Base-by-base conservation (phyloP, 768 basidiomycete genomes). In the Amanita thiersii region DNA sequence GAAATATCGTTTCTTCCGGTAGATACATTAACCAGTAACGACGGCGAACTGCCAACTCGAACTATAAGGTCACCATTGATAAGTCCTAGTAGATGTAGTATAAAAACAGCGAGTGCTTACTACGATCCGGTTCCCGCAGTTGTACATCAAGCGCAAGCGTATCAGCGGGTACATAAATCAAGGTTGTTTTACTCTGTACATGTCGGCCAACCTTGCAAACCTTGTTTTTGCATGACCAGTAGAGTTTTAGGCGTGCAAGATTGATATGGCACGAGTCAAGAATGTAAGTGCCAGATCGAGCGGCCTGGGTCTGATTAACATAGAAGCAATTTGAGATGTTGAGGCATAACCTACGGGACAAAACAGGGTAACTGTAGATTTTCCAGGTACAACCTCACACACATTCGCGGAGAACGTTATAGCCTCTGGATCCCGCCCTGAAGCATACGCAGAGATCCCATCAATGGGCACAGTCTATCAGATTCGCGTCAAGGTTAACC, bases 1-100 rank as follows among this genome's bases (percentile, higher is more conserved):
- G 63, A 56, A n/a, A 86, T 52, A 17, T 73, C 59, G 52, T 91
- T 91, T 30, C 82, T 70, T 8, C 88, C 83, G 8, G 80, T 77
- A 11, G 67, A 72, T n/a, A 91, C 39, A 2, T 64, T 61, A 21
- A 86, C 59, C 43, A 72, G 64, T 12, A 87, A 58, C 18, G 59
- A 68, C 9, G 79, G 66, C 8, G 70, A 60, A 44, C 67, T 65
- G 19, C 81, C 84, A 11, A 88, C 74, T 55, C 80, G 73, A 46
- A 86, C 86, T 88, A 35, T 19, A 47, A 19, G 12, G 29, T 24
- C 23, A 39, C 18, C 39, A 5, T 50, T 52, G 28, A 35, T 55
- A 36, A 8, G 12, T 19, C 43, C 8, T 15, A 4, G 32, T 36
- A 21, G 40, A 25, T 25, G n/a, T 32, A 37, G 17, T 9, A 8